Conservation (phyloP, 1,284 basidiomycete genomes). For the Porogramme epimiltina region DNA sequence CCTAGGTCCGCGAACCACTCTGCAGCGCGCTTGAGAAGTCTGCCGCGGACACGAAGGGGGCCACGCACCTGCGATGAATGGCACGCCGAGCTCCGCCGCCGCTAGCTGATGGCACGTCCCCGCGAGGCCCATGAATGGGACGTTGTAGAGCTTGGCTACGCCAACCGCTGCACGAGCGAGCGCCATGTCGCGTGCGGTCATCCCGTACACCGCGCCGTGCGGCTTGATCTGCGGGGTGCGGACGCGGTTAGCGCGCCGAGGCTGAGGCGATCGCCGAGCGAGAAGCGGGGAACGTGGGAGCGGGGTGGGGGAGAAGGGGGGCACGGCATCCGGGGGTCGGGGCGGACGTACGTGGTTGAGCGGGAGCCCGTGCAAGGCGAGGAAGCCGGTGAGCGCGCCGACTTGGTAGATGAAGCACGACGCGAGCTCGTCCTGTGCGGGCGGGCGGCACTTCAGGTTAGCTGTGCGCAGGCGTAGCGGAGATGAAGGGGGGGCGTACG, state of each 20-base stretch:
- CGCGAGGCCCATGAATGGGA: constrained; percentile 61
- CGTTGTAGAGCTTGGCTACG: constrained; percentile 50
- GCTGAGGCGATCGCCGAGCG: too few relatives aligned
- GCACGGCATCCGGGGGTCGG: too few relatives aligned
- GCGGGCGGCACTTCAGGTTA: not conserved
- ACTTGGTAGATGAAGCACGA: constrained; percentile 65
- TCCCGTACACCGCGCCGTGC: constrained; percentile 60
- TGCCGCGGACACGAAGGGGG: not conserved
- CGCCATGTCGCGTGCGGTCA: constrained; percentile 51
- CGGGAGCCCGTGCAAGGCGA: constrained; percentile 47
- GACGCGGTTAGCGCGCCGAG: too few relatives aligned
- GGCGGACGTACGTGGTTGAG: constrained; percentile 53
- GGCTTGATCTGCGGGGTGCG: constrained; percentile 55
- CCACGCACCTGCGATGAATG: constrained; percentile 56
- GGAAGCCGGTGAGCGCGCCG: constrained; percentile 58
- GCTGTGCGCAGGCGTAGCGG: not conserved
- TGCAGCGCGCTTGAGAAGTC: constrained; percentile 23
- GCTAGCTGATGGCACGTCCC: constrained; percentile 61
- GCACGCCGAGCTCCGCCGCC: constrained; percentile 50
- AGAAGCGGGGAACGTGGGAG: too few relatives aligned
- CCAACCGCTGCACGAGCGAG: constrained; percentile 53
- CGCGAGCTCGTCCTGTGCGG: constrained; percentile 50
- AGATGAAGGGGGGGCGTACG: constrained; percentile 30
- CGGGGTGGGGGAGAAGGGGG: not conserved
- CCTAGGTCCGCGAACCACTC: constrained; percentile 68